These are phyloP conservation scores for Aspergillus eucalypticola DNA, from an alignment of 2,329 filamentous ascomycete genomes.

Conservation along the genomic window DNA sequence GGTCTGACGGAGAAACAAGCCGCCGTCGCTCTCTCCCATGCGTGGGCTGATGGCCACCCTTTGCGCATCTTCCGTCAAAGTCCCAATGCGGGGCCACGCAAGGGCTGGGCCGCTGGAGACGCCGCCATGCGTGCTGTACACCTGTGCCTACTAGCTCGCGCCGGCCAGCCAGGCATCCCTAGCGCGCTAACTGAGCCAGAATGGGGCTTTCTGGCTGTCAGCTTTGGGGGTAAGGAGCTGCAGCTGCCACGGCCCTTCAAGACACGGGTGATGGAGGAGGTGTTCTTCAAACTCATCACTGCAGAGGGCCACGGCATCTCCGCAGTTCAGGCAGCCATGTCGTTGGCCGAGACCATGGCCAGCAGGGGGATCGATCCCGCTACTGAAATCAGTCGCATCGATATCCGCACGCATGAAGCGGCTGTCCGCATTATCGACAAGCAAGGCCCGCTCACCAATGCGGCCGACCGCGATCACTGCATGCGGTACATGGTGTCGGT, in stretches of 20 bases:
- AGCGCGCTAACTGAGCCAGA: slow-evolving; percentile 29
- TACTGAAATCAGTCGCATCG: slow-evolving; percentile 21
- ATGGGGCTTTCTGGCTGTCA: slow-evolving; percentile 34
- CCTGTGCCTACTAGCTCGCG: not conserved
- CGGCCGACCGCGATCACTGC: slow-evolving; percentile 32
- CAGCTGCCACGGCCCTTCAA: slow-evolving; percentile 3
- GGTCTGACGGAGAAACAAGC: slow-evolving; percentile 38
- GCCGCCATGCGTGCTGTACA: not conserved
- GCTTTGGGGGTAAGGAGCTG: slow-evolving; percentile 5
- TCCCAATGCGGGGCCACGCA: slow-evolving; percentile 40
- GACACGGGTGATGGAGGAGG: slow-evolving; percentile 8
- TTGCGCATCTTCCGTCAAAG: slow-evolving; percentile 36
- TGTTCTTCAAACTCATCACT: slow-evolving; percentile 15
- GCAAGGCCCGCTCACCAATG: slow-evolving; percentile 19
- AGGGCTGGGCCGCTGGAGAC: slow-evolving; percentile 39
- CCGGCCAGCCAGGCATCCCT: slow-evolving; percentile 14
- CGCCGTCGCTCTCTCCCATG: slow-evolving; percentile 40
- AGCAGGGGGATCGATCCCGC: slow-evolving; percentile 3
- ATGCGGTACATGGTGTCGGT: slow-evolving; percentile 32
- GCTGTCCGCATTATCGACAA: slow-evolving; percentile 32
- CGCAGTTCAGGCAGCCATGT: slow-evolving; percentile 28
- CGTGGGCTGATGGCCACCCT: slow-evolving; percentile 43
- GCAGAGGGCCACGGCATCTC: slow-evolving; percentile 30
- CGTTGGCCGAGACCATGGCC: slow-evolving; percentile 4
- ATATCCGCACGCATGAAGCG: slow-evolving; percentile 26